A percentile compares a stretch with the other conserved stretches of the same genome.
These are phyloP conservation scores for Syzygium oleosum DNA, from an alignment of 345 rosid genomes.

Conservation along the genomic window DNA sequence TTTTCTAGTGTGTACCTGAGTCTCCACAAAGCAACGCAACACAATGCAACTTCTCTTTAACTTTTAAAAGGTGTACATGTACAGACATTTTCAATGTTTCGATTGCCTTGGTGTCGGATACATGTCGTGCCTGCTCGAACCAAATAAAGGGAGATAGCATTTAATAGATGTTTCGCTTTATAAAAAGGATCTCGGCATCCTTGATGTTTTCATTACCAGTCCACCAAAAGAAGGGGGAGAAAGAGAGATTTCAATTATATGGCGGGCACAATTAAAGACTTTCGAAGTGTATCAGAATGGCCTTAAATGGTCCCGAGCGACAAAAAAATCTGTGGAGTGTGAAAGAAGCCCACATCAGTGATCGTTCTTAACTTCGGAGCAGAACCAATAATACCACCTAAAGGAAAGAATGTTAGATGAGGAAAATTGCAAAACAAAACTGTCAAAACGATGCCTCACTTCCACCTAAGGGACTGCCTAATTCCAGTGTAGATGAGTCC, in stretches of 20 bases:
- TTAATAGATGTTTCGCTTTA: background rate
- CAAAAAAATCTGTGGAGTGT: background rate
- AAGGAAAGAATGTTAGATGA: background rate
- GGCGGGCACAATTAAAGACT: background rate
- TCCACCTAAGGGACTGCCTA: slow-evolving; percentile 89
- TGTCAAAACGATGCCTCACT: slow-evolving; percentile 24
- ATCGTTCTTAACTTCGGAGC: background rate
- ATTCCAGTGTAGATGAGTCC: slow-evolving; percentile 91
- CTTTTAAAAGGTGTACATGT: background rate
- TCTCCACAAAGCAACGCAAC: background rate
- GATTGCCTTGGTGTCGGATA: background rate
- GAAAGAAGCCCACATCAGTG: background rate
- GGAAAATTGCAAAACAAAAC: background rate
- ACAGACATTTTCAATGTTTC: background rate
- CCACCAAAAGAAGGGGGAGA: background rate
- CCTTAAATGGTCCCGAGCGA: background rate
- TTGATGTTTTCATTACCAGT: background rate
- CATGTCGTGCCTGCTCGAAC: background rate
- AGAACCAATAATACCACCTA: background rate
- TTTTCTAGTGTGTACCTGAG: background rate
- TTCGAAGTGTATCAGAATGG: background rate
- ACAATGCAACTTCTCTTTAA: background rate
- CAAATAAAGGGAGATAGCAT: background rate
- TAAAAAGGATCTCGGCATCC: background rate
- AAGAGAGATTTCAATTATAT: background rate